Percentiles rank a stretch among this genome's conserved stretches.
Conservation (phyloP, 2,329 filamentous ascomycete genomes). For the Lasiodiplodia sp. region DNA sequence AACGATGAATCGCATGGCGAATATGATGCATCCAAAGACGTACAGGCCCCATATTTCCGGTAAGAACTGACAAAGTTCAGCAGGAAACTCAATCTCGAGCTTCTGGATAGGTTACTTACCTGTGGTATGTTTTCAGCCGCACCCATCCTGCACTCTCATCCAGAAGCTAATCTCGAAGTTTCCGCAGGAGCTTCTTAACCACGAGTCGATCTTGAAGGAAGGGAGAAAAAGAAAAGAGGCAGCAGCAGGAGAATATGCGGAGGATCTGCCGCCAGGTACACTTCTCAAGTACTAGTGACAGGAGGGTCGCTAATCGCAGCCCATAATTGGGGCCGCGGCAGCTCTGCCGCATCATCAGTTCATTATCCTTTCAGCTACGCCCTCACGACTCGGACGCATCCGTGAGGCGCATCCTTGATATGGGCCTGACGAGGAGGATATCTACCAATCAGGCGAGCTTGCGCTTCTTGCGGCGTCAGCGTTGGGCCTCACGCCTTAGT, state of each 20-base stretch:
- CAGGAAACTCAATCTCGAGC: background rate
- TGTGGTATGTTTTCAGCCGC: conserved; percentile 5
- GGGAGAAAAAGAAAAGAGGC: background rate
- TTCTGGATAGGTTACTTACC: background rate
- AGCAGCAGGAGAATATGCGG: background rate
- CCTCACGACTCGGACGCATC: background rate
- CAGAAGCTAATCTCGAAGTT: background rate
- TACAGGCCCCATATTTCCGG: conserved; percentile 17
- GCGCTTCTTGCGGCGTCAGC: background rate
- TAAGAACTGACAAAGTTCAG: conserved; percentile 2
- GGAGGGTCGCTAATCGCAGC: background rate
- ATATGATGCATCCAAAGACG: background rate
- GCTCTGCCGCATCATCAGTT: background rate
- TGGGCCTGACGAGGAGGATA: background rate
- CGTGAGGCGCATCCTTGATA: background rate
- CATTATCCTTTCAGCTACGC: background rate
- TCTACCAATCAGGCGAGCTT: background rate
- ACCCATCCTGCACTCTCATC: background rate
- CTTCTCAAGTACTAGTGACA: background rate
- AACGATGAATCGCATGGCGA: conserved; percentile 42
- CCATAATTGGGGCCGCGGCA: no score
- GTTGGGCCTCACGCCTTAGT: background rate
- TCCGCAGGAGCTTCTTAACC: background rate
- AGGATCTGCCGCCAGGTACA: background rate
- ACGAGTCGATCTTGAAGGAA: no score